A percentile compares a stretch with the other conserved stretches of the same genome.
Conservation (phyloP, 2,329 filamentous ascomycete species). For the Trichoderma endophyticum region DNA sequence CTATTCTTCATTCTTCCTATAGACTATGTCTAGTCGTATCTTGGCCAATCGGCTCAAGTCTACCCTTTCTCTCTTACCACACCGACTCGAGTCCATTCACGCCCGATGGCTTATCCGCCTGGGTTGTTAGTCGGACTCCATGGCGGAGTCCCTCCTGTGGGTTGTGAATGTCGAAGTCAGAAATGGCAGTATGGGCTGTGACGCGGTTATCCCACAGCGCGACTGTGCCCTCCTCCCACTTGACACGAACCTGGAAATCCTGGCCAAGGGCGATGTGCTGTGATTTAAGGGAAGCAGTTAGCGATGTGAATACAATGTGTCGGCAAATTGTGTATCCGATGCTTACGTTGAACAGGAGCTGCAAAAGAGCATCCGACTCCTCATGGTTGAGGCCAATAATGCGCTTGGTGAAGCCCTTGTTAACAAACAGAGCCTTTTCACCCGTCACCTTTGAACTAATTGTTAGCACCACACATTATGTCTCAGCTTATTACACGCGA, state of each 20-base stretch:
- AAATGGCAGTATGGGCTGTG: conserved; percentile 12
- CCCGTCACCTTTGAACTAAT: conserved; percentile 26
- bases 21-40: neutral
- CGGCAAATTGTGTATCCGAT: neutral
- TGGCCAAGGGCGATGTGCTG: conserved; percentile 47
- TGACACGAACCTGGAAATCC: conserved; percentile 49
- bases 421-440: conserved; percentile 45
- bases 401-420: conserved; percentile 44
- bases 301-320: neutral
- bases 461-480: neutral
- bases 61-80: neutral
- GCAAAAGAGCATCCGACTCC: conserved; percentile 45
- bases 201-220: conserved; percentile 49
- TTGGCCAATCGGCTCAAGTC: neutral
- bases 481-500: too few species aligned
- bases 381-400: conserved; percentile 49
- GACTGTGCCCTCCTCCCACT: conserved; percentile 47
- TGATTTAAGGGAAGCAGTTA: neutral
- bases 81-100: conserved; percentile 8
- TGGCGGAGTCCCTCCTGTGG: conserved; percentile 13
- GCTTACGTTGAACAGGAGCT: conserved; percentile 38
- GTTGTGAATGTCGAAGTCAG: conserved; percentile 7
- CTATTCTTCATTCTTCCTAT: neutral
- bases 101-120: conserved; percentile 11
- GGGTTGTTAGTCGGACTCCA: conserved; percentile 10